Evolutionary conservation across 345 rosid genomes (phyloP), one percentile per base, ranked within the genome.

Genomic region (Aquilaria malaccensis): DNA sequence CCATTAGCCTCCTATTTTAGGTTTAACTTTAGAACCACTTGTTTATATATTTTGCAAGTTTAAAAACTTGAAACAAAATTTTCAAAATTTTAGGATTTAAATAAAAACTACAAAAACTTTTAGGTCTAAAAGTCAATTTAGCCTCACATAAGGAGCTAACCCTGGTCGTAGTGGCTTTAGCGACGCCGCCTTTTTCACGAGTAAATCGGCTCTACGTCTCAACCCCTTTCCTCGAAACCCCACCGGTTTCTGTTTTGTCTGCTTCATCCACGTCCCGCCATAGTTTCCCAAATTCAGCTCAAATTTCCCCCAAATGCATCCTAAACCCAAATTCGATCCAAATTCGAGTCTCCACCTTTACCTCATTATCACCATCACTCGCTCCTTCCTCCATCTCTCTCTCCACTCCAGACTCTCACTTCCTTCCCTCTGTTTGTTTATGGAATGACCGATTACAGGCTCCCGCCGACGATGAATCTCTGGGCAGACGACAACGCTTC

Each of bases 401-500:
- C 7, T 12, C 41, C 55, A 6, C 46, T 10, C 49, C 46, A 7
- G 15, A 14, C 48, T 50, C 11, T 37, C 37, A 30, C 55, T 4
- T 51, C 59, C 7, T 13, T 43, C 43, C 13, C 70, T 46, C 47
- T 30, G 22, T 14, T 67, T 55, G 54, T 58, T 3, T 30, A 61
- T 57, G 71, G 62, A 67, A 71, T 85, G 85, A 76, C 79, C 43
- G 91, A 86, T 52, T 79, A 75, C 69, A 68, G 87, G 41, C 61
- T 74, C 33, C 59, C 82, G 2, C 31, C 86, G 61, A 52, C 88
- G 58, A 88, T 82, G 86, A 94, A 85, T 68, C 85, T 79, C 48
- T 91, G 97, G 97, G 74, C 83, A 13, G 97, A 95, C 70, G 97
- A 91, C 58, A 84, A 89, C 83, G 72, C 81, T 2, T 81, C 97